Base-by-base conservation (phyloP, 768 basidiomycete species). In the Tulasnella sp. region DNA sequence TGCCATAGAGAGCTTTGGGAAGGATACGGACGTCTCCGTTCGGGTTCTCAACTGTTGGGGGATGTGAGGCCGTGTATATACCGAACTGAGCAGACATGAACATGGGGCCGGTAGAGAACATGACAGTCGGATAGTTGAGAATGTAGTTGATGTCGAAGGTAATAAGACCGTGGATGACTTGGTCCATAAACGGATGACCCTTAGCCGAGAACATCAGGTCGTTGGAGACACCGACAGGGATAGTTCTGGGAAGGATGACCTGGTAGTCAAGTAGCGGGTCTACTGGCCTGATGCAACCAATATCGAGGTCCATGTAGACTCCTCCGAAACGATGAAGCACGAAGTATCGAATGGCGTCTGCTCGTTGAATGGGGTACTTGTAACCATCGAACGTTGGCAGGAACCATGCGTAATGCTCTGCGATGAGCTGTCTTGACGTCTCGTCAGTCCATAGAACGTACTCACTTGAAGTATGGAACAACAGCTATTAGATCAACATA, bases 61-160 rank as follows among this genome's bases (percentile, higher is more conserved):
- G 78, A 58, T 88, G 80, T 10, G 83, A 77, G 3, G 85, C 75
- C 4, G 80, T 79, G 72, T 88, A 98, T 53, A 93, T 76, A 43
- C 90, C 88, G 70, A 94, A 94, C 69, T 96, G 91, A 2, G 85
- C 83, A 0, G 93, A 97, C 11, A 99, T 74, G 73, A 97, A 99
- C 96, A 99, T 99, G 66, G 96, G 96, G 1, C 94, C 94, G 0
- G 96, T 99, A 54, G 92, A 92, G 73, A 99, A 99, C 96, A 99
- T 99, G 75, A 99, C 96, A 25, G 96, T 99, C 30, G 96, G 96
- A 66, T 99, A 99, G 72, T 98, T 96, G 68, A 93, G 81, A 55
- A 96, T 70, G 84, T 90, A 99, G 53, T 82, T 80, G 70, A 94
- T 90, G 73, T 98, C 90, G 69, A 94, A 99, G 21, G 84, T 83